Conservation (phyloP, 768 basidiomycete genomes). For the Pholiota conissans region DNA sequence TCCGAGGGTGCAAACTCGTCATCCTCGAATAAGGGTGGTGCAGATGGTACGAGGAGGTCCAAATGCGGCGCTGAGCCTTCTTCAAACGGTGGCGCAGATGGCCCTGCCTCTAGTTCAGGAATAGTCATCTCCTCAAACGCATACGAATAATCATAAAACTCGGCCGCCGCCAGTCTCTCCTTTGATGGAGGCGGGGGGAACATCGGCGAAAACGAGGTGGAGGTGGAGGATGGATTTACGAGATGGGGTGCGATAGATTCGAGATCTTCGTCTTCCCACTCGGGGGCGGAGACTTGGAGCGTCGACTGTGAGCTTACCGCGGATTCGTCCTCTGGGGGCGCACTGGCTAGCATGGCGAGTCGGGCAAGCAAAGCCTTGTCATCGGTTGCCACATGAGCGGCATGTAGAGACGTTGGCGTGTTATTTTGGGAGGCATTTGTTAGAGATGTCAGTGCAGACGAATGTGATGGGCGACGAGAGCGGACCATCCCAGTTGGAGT, state of each 20-base stretch:
- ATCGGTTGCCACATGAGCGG: conserved; percentile 66
- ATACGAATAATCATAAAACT: conserved; percentile 41
- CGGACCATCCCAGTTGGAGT: conserved; percentile 12
- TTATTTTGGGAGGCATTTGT: neutral
- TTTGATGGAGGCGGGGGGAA: conserved; percentile 49
- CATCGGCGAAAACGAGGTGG: conserved; percentile 26
- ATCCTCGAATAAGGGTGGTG: conserved; percentile 37
- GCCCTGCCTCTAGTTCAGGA: conserved; percentile 34
- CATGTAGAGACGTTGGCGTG: conserved; percentile 20
- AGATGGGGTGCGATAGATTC: conserved; percentile 31
- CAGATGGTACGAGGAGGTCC: conserved; percentile 44
- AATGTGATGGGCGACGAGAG: conserved; percentile 24
- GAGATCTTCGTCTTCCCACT: conserved; percentile 51
- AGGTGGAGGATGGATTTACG: conserved; percentile 4
- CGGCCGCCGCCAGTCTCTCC: conserved; percentile 37
- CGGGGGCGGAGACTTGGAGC: conserved; percentile 44
- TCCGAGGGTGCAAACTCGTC: conserved; percentile 21
- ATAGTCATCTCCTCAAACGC: conserved; percentile 37
- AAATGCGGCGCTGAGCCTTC: conserved; percentile 36
- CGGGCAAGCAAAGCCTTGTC: conserved; percentile 61
- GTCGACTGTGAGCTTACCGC: conserved; percentile 15
- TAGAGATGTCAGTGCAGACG: conserved; percentile 15
- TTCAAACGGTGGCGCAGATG: conserved; percentile 50
- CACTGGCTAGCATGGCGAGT: conserved; percentile 51
- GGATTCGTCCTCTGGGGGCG: conserved; percentile 39